phyloP scores from a whole-genome alignment of 495 filamentous ascomycete species.

The Aspergillus haitiensis region DNA sequence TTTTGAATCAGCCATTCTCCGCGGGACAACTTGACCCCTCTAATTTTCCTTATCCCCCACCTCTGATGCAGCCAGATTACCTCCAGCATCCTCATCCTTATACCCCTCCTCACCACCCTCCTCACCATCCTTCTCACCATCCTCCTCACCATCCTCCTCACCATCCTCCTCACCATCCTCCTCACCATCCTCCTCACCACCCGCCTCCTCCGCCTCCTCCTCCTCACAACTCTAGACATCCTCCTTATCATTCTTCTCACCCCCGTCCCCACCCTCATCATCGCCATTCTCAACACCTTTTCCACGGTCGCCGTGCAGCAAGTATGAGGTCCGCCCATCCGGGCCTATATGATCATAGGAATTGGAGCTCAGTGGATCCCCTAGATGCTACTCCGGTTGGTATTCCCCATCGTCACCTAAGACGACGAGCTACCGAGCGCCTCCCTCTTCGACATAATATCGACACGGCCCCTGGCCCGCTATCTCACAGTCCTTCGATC shows the following conservation, averaged over 20 bases:
- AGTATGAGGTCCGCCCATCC: constrained; percentile 23
- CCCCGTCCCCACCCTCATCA: neutral
- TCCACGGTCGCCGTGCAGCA: constrained; percentile 29
- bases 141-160: no score
- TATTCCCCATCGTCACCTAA: constrained; percentile 17
- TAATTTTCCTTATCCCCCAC: no score
- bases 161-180: no score
- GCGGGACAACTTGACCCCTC: no score
- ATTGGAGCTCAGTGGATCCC: constrained; percentile 27
- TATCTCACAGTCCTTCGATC: constrained; percentile 13
- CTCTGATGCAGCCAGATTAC: no score
- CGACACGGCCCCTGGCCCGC: constrained; percentile 1
- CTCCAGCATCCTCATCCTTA: no score
- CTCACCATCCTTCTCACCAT: neutral
- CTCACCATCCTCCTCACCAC: no score
- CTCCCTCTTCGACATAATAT: constrained; percentile 26
- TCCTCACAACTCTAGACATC: neutral
- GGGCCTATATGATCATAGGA: constrained; percentile 12
- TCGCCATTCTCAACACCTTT: neutral
- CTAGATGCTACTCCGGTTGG: constrained; percentile 3
- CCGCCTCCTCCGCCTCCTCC: no score
- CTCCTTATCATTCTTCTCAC: neutral
- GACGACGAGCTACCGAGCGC: constrained; percentile 35
- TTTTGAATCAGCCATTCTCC: no score
- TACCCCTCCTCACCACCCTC: neutral